A percentile compares a stretch with the other conserved stretches of the same genome.
phyloP scores from a whole-genome alignment of 192 early-diverging fungal genomes.

The Diversispora eburnea region DNA sequence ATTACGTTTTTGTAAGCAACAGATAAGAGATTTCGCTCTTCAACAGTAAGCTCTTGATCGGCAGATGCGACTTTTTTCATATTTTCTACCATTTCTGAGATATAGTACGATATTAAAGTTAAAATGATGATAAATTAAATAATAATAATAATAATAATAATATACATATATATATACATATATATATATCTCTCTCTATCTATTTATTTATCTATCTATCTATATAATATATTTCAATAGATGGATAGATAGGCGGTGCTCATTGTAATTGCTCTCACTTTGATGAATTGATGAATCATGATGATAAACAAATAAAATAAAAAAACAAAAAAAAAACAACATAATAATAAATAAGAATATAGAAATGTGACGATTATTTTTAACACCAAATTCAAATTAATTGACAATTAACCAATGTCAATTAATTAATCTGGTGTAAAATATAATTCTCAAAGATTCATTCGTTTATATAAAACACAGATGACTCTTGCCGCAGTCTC shows the following conservation, averaged over 20 bases:
- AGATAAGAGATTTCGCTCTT: slow-evolving; percentile 97
- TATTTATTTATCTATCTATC: background rate
- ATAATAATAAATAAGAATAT: too few species aligned
- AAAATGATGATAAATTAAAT: background rate
- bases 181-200: background rate
- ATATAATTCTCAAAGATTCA: too few species aligned
- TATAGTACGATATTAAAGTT: background rate
- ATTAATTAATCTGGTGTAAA: too few species aligned
- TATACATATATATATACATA: background rate
- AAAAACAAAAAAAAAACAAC: too few species aligned
- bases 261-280: too few species aligned
- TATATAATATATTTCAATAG: background rate
- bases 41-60: slow-evolving; percentile 83
- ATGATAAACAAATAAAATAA: too few species aligned
- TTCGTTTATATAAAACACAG: too few species aligned
- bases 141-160: background rate
- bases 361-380: too few species aligned
- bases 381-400: too few species aligned
- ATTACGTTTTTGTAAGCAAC: slow-evolving; percentile 99
- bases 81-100: slow-evolving; percentile 73
- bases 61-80: slow-evolving; percentile 67
- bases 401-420: too few species aligned
- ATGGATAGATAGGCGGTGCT: background rate
- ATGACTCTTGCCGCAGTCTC: too few species aligned
- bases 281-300: too few species aligned